Evolutionary conservation across 176 grass and related monocot genomes (phyloP).

Genomic region (Sorghum bicolor): DNA sequence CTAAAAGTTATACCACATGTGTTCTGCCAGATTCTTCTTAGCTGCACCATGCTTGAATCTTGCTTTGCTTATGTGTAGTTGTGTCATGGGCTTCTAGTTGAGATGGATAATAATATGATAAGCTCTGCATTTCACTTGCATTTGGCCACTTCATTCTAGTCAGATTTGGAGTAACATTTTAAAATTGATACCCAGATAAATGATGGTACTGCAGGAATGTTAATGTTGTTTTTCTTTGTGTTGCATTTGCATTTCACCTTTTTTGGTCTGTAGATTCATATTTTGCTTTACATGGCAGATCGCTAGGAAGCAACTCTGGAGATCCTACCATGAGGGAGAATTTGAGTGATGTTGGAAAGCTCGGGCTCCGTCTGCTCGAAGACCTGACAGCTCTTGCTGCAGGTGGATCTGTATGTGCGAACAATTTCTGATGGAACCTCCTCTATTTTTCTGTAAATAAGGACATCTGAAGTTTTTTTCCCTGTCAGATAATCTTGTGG

Average conservation of each 20-base stretch:
- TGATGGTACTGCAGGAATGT: slow-evolving; percentile 14
- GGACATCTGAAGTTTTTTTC: slow-evolving; percentile 1
- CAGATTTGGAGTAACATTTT: slow-evolving; percentile 22
- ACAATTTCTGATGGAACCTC: slow-evolving; percentile 43
- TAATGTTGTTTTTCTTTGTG: not conserved
- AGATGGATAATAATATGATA: slow-evolving; percentile 33
- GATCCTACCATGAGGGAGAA: slow-evolving; percentile 43
- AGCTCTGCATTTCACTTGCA: slow-evolving; percentile 6
- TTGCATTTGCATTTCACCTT: slow-evolving; percentile 22
- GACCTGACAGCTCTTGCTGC: slow-evolving; percentile 99
- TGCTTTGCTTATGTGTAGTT: slow-evolving; percentile 20
- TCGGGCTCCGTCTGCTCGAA: slow-evolving; percentile 92
- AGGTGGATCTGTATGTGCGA: slow-evolving; percentile 99
- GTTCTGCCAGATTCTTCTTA: slow-evolving; percentile 18
- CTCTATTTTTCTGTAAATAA: slow-evolving; percentile 18
- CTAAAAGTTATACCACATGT: not conserved
- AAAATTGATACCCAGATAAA: slow-evolving; percentile 6
- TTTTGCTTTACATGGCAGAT: slow-evolving; percentile 51
- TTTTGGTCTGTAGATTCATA: slow-evolving; percentile 31
- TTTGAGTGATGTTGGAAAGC: slow-evolving; percentile 80
- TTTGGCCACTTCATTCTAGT: slow-evolving; percentile 15
- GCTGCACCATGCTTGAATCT: slow-evolving; percentile 21
- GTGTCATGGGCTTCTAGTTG: slow-evolving; percentile 15
- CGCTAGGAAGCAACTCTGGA: slow-evolving; percentile 36
- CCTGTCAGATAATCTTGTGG: slow-evolving; percentile 4